Base-by-base conservation (phyloP, 139 green algal species). In the Deuterostichococcus epilithicus region DNA sequence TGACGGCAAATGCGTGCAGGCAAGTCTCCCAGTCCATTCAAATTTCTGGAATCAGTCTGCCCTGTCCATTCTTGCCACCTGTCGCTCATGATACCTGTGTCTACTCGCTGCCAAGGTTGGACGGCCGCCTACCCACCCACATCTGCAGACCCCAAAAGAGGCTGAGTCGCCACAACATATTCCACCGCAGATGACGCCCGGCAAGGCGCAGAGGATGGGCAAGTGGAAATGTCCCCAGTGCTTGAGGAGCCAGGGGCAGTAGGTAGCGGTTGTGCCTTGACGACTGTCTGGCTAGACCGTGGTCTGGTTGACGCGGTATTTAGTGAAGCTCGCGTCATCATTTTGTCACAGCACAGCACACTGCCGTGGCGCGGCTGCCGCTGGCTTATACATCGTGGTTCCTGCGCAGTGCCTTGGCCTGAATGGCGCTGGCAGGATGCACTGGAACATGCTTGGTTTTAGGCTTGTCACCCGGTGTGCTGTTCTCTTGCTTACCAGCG, bases 1-100 rank as follows among this genome's bases (percentile, higher is more conserved):
- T 76, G 91, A 90, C 75, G 88, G 88, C 38, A 80, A 86, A 20
- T 92, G 88, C 72, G 84, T 84, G 22, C 79, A 86, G 80, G 86
- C 88, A 65, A 71, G 76, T 39, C 32, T 10, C 0, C 6, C 0
- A n/a, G n/a, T n/a, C n/a, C n/a, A n/a, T n/a, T n/a, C n/a, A n/a
- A n/a, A n/a, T n/a, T n/a, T n/a, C n/a, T n/a, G n/a, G n/a, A n/a
- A n/a, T n/a, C n/a, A n/a, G n/a, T n/a, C 58, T 82, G 20, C 59
- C 33, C 20, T 44, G 35, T 75, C 77, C 52, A 25, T 71, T 32
- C 58, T 75, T n/a, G n/a, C n/a, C n/a, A n/a, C n/a, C n/a, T n/a
- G n/a, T n/a, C n/a, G n/a, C n/a, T n/a, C n/a, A n/a, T n/a, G n/a
- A n/a, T n/a, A n/a, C n/a, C n/a, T n/a, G n/a, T n/a, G n/a, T n/a